Percentiles rank a stretch among this genome's conserved stretches.
phyloP scores from a whole-genome alignment of 805 yeast genomes.

The Starmerella potacharoeniae region DNA sequence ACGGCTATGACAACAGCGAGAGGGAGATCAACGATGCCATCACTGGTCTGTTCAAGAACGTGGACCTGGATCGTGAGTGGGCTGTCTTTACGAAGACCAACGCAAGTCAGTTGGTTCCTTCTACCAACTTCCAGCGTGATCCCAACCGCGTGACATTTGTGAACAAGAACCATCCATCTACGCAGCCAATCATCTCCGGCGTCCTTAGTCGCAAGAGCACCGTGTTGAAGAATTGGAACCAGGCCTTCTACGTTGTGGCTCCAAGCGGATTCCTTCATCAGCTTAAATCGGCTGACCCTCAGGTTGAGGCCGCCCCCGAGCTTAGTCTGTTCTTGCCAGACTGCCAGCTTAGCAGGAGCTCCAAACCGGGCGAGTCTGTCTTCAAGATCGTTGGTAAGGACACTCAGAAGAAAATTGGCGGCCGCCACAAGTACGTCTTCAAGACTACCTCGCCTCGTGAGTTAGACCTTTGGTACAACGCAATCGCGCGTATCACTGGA shows the following conservation, averaged over 20 bases:
- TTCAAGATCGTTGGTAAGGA: constrained; percentile 38
- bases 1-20: constrained; percentile 27
- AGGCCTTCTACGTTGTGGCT: constrained; percentile 38
- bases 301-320: constrained; percentile 30
- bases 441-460: constrained; percentile 38
- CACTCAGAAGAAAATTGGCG: constrained; percentile 25
- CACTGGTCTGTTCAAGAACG: constrained; percentile 27
- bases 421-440: constrained; percentile 32
- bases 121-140: constrained; percentile 31
- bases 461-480: constrained; percentile 37
- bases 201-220: constrained; percentile 36
- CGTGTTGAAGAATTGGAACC: constrained; percentile 33
- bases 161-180: constrained; percentile 33
- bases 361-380: constrained; percentile 31
- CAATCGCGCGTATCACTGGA: constrained; percentile 23
- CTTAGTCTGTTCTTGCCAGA: constrained; percentile 40
- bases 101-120: constrained; percentile 28
- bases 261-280: constrained; percentile 37
- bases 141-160: constrained; percentile 31
- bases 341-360: constrained; percentile 31
- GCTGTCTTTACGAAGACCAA: constrained; percentile 30
- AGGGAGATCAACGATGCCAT: constrained; percentile 27
- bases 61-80: constrained; percentile 39
- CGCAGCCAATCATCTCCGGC: constrained; percentile 40
- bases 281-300: constrained; percentile 15